Conservation (phyloP, 2,329 filamentous ascomycete genomes). For the Aspergillus luchuensis region DNA sequence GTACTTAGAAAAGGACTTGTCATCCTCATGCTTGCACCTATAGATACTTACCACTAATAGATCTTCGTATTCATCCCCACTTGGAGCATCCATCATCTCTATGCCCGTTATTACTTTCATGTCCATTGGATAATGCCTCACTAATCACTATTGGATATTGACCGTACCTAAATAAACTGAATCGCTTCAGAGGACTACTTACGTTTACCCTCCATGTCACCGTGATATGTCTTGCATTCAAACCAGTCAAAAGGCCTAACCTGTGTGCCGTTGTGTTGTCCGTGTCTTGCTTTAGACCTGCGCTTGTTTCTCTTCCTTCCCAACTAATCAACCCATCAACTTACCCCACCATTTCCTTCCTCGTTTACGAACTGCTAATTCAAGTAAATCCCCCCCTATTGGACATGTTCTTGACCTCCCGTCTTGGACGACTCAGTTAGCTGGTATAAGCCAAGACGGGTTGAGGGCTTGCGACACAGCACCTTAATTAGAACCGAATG, state of each 20-base stretch:
- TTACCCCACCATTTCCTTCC: not conserved
- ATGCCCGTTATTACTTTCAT: not conserved
- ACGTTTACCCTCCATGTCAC: not conserved
- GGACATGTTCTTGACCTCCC: slow-evolving; percentile 1
- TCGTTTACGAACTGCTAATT: not conserved
- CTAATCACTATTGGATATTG: not conserved
- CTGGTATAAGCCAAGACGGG: not conserved
- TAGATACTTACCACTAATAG: not conserved
- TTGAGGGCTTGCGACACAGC: not conserved
- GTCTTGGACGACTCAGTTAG: not conserved
- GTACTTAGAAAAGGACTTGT: not conserved
- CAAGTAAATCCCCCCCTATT: not conserved
- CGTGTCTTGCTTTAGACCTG: slow-evolving; percentile 1
- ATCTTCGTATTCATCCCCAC: not conserved
- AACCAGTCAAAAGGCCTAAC: not conserved
- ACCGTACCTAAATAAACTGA: too few species aligned
- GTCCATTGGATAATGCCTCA: not conserved
- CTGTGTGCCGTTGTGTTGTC: not conserved
- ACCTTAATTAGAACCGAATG: not conserved
- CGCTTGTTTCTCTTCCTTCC: not conserved
- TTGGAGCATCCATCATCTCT: slow-evolving; percentile 1
- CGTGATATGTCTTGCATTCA: slow-evolving; percentile 9
- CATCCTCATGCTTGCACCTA: not conserved
- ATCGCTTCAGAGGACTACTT: too few species aligned
- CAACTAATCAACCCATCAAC: not conserved